phyloP scores from a whole-genome alignment of 495 filamentous ascomycete species.

The Aspergillus diversus region DNA sequence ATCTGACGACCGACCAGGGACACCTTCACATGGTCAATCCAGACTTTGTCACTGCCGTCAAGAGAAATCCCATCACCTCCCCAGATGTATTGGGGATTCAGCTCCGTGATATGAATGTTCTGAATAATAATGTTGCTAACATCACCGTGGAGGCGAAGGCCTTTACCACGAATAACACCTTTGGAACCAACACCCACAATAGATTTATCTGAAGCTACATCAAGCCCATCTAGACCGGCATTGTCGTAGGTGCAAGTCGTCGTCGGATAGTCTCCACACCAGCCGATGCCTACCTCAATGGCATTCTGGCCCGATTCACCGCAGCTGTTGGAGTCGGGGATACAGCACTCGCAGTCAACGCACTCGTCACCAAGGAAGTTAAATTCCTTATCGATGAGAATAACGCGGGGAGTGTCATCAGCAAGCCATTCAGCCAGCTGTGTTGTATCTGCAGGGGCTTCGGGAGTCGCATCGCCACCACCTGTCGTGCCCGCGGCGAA shows the following conservation, averaged over 20 bases:
- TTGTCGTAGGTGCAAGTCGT: slow-evolving; percentile 42
- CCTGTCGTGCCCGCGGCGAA: slow-evolving; percentile 54
- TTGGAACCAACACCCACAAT: slow-evolving; percentile 38
- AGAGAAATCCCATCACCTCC: slow-evolving; percentile 46
- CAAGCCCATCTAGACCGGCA: slow-evolving; percentile 37
- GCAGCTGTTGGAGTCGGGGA: slow-evolving; percentile 31
- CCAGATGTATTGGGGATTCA: slow-evolving; percentile 48
- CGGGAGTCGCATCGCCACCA: slow-evolving; percentile 50
- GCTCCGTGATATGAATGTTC: slow-evolving; percentile 48
- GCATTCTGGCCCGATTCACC: slow-evolving; percentile 36
- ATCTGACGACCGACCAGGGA: slow-evolving; percentile 37
- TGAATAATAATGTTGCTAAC: slow-evolving; percentile 49
- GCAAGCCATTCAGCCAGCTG: slow-evolving; percentile 39
- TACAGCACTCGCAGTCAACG: slow-evolving; percentile 41
- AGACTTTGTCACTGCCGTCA: slow-evolving; percentile 36
- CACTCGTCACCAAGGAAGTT: slow-evolving; percentile 48
- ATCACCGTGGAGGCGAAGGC: slow-evolving; percentile 41
- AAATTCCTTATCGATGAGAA: slow-evolving; percentile 52
- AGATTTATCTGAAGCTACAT: slow-evolving; percentile 44
- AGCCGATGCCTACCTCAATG: slow-evolving; percentile 31
- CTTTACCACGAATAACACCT: slow-evolving; percentile 46
- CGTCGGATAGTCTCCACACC: slow-evolving; percentile 35
- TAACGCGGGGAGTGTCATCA: slow-evolving; percentile 48
- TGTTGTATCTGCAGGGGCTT: slow-evolving; percentile 42
- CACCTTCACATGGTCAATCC: slow-evolving; percentile 47